Conservation (phyloP, 2,329 filamentous ascomycete genomes). For the Hypoxylon sp. region DNA sequence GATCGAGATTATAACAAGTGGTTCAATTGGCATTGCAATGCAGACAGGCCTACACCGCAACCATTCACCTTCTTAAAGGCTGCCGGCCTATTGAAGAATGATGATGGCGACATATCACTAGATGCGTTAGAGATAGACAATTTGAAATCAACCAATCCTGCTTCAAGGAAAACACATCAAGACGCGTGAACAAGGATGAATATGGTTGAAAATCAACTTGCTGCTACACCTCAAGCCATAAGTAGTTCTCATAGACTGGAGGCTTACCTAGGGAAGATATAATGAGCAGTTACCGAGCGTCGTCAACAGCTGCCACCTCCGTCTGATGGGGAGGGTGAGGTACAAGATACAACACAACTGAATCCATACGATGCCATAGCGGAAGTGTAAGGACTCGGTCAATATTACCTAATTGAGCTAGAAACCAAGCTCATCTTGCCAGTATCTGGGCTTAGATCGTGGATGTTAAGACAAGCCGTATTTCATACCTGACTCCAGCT, state of each 20-base stretch:
- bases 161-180: slow-evolving; percentile 30
- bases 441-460: too few species aligned
- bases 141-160: slow-evolving; percentile 14
- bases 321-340: too few species aligned
- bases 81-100: slow-evolving; percentile 9
- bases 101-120: slow-evolving; percentile 13
- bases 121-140: slow-evolving; percentile 19
- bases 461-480: too few species aligned
- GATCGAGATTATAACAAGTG: slow-evolving; percentile 23
- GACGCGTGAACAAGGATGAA: slow-evolving; percentile 24
- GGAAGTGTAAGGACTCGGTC: too few species aligned
- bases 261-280: slow-evolving; percentile 8
- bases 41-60: slow-evolving; percentile 21
- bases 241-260: background rate
- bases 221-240: slow-evolving; percentile 23
- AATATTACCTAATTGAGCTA: too few species aligned
- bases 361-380: too few species aligned
- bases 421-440: too few species aligned
- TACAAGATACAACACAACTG: too few species aligned
- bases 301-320: too few species aligned
- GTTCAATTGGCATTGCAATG: slow-evolving; percentile 25
- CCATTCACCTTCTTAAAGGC: slow-evolving; percentile 24
- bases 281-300: too few species aligned
- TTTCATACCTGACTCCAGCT: too few species aligned
- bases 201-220: slow-evolving; percentile 31